Percentiles rank a stretch among this genome's conserved stretches.
These are phyloP conservation scores for Phytopythium helicoides DNA, from an alignment of 352 stramenopile species.

Conservation along the genomic window DNA sequence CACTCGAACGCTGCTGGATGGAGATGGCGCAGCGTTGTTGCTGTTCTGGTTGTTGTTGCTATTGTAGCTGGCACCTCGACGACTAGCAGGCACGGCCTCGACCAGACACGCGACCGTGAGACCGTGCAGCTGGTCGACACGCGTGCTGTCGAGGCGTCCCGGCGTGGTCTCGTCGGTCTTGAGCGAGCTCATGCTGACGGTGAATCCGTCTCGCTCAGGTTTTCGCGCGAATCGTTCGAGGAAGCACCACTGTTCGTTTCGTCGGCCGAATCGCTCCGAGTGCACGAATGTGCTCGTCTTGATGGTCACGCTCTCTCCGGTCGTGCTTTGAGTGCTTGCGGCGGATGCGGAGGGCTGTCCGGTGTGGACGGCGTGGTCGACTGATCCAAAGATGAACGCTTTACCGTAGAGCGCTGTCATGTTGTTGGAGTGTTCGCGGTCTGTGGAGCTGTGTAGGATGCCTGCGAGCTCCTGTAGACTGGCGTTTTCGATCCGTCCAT, in stretches of 20 bases:
- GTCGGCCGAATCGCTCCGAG: neutral
- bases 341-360: neutral
- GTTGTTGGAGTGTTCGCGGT: too few species aligned
- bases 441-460: slow-evolving; percentile 14
- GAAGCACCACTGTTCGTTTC: slow-evolving; percentile 31
- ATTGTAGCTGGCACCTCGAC: too few species aligned
- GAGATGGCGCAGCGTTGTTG: too few species aligned
- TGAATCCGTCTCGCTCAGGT: slow-evolving; percentile 10
- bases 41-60: too few species aligned
- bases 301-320: too few species aligned
- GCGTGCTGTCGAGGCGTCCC: too few species aligned
- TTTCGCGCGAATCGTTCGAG: slow-evolving; percentile 21
- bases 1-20: slow-evolving; percentile 12
- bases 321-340: too few species aligned
- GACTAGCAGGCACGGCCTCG: too few species aligned
- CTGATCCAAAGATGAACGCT: slow-evolving; percentile 26
- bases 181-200: slow-evolving; percentile 27
- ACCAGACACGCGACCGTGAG: slow-evolving; percentile 18
- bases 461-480: slow-evolving; percentile 27
- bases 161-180: slow-evolving; percentile 10
- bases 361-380: slow-evolving; percentile 4
- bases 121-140: slow-evolving; percentile 18
- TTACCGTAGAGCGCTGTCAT: slow-evolving; percentile 36
- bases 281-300: too few species aligned
- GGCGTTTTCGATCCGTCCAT: slow-evolving; percentile 18